phyloP scores from a whole-genome alignment of 1,284 basidiomycete genomes.

The Trametes polyzona region DNA sequence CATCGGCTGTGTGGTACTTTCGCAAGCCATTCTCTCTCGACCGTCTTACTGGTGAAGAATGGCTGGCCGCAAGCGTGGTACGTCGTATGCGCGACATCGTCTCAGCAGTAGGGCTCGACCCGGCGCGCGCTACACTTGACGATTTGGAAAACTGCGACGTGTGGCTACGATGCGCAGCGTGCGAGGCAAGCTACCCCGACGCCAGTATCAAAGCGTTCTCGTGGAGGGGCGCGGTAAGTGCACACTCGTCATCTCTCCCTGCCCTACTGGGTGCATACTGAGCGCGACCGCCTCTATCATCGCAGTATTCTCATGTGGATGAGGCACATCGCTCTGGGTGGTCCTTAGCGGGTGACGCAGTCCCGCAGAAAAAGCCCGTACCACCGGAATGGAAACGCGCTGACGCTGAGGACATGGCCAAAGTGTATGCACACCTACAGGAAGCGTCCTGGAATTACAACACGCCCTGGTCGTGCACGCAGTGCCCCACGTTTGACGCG shows the following conservation, averaged over 20 bases:
- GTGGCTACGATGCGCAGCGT: background rate
- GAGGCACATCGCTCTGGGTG: no score
- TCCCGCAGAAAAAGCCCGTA: no score
- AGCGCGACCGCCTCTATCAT: background rate
- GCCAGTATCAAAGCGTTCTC: background rate
- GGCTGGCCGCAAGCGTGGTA: background rate
- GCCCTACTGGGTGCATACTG: background rate
- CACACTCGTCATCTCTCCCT: background rate
- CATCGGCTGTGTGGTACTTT: background rate
- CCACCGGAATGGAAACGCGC: background rate
- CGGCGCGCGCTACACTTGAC: background rate
- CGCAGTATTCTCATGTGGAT: background rate
- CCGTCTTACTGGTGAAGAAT: background rate
- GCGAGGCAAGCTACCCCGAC: background rate
- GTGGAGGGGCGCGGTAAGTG: background rate
- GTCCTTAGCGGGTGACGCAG: no score
- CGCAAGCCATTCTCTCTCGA: background rate
- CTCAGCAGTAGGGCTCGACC: background rate
- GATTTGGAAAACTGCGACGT: background rate
- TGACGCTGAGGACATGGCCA: background rate
- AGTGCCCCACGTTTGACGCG: background rate
- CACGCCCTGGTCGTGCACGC: background rate
- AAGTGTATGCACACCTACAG: background rate
- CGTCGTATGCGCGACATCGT: background rate
- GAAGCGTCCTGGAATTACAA: background rate